These are phyloP conservation scores for Alternaria atra DNA, from an alignment of 2,329 filamentous ascomycete species.

Conservation along the genomic window DNA sequence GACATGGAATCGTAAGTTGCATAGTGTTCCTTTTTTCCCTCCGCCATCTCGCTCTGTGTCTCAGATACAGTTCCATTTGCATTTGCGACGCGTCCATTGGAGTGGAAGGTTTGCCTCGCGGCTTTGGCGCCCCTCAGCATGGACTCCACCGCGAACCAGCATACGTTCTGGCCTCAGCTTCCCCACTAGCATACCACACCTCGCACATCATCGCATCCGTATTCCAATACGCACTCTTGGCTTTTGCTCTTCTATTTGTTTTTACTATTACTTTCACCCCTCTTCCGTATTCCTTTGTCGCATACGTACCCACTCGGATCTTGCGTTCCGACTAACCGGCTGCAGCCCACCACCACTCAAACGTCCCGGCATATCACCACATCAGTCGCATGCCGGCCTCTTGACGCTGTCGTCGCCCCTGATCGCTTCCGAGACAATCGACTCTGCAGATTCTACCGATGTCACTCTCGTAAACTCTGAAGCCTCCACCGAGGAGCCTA, in stretches of 20 bases:
- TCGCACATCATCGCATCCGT: constrained; percentile 20
- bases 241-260: constrained; percentile 25
- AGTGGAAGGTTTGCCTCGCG: constrained; percentile 12
- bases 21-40: constrained; percentile 12
- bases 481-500: constrained; percentile 37
- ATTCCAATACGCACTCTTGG: constrained; percentile 15
- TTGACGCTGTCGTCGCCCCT: constrained; percentile 61
- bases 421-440: constrained; percentile 52
- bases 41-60: constrained; percentile 8
- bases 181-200: constrained; percentile 23
- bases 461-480: constrained; percentile 44
- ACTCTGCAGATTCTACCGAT: constrained; percentile 39
- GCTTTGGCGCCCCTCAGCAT: constrained; percentile 29
- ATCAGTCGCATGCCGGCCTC: constrained; percentile 59
- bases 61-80: constrained; percentile 15
- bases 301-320: constrained; percentile 23
- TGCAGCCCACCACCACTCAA: constrained; percentile 44
- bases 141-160: constrained; percentile 26
- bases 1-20: constrained; percentile 60
- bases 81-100: constrained; percentile 13
- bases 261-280: constrained; percentile 12
- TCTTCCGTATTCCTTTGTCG: constrained; percentile 25
- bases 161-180: constrained; percentile 30
- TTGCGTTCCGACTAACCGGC: constrained; percentile 35
- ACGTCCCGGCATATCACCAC: constrained; percentile 55